A percentile compares a stretch with the other conserved stretches of the same genome.
Conservation (phyloP, 2,329 filamentous ascomycete species). For the Aphanocladium album region DNA sequence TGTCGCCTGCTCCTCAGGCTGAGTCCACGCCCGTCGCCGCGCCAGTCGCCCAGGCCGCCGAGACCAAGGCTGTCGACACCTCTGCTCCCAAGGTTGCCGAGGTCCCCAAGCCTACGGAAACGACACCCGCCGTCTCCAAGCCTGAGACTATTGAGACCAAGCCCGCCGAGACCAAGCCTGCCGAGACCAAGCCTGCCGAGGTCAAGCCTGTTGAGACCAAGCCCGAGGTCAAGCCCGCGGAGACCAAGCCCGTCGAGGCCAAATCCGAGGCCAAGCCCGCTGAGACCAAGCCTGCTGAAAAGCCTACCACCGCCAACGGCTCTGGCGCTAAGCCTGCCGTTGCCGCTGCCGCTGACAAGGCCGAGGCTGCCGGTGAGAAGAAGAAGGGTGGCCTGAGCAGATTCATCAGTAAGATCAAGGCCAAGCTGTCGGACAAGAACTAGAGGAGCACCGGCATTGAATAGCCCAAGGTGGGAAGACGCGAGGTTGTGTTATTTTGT, state of each 20-base stretch:
- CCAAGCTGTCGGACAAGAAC: constrained; percentile 36
- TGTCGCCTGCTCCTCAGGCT: constrained; percentile 13
- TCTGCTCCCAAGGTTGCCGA: not conserved
- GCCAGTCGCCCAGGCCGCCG: not conserved
- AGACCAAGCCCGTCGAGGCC: not conserved
- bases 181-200: not conserved
- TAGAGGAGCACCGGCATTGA: constrained; percentile 11
- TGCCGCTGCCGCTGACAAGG: constrained; percentile 2
- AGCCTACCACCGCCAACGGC: constrained; percentile 18
- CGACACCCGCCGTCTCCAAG: not conserved
- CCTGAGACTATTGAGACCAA: constrained; percentile 10
- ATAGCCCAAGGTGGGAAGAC: not conserved
- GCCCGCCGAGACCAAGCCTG: not conserved
- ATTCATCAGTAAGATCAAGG: constrained; percentile 55
- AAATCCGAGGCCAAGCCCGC: constrained; percentile 4
- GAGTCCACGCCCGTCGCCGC: constrained; percentile 15
- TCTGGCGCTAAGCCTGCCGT: constrained; percentile 15
- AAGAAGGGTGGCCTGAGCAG: constrained; percentile 60
- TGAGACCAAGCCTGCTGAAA: constrained; percentile 8
- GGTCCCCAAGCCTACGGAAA: not conserved
- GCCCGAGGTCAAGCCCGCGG: not conserved
- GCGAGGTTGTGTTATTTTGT: constrained; percentile 5
- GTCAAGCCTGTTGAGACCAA: not conserved
- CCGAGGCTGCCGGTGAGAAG: not conserved
- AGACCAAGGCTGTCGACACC: constrained; percentile 2